Evolutionary conservation across 2,329 filamentous ascomycete species (phyloP).

Genomic region (Aotearoamyces nothofagi): DNA sequence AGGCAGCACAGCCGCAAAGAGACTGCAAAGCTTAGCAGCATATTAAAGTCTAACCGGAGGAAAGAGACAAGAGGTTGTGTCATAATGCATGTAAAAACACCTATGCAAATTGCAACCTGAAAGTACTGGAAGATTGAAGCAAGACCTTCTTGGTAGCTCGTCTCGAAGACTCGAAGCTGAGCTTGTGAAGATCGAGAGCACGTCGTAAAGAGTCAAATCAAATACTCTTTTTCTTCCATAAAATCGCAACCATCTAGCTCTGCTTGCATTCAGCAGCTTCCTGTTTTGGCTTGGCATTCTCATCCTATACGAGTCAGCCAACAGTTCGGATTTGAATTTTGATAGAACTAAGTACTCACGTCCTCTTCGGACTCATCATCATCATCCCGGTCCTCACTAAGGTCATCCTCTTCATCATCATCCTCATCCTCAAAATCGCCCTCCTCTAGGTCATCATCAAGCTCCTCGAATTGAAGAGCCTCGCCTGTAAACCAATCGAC

Average conservation of each 20-base stretch:
- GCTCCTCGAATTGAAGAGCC: conserved; percentile 89
- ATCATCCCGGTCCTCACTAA: conserved; percentile 60
- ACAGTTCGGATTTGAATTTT: conserved; percentile 3
- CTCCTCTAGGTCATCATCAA: conserved; percentile 71
- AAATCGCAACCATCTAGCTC: conserved; percentile 39
- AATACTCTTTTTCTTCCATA: too few species aligned
- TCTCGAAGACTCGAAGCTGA: neutral
- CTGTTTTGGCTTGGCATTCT: conserved; percentile 80
- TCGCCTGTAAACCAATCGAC: conserved; percentile 99
- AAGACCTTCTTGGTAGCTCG: neutral
- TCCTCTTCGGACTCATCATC: conserved; percentile 73
- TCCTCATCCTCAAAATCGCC: conserved; percentile 73
- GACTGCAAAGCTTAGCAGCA: too few species aligned
- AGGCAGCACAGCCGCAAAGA: too few species aligned
- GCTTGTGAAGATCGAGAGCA: conserved; percentile 1
- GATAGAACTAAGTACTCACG: conserved; percentile 28
- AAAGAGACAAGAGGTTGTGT: too few species aligned
- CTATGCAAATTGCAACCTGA: conserved; percentile 8
- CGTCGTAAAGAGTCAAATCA: too few species aligned
- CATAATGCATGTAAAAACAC: conserved; percentile 9
- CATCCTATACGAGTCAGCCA: conserved; percentile 44
- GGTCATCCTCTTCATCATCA: conserved; percentile 81
- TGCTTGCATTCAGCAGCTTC: conserved; percentile 94
- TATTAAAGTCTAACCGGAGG: too few species aligned
- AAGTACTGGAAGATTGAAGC: neutral